phyloP scores from a whole-genome alignment of 495 filamentous ascomycete species.

The Neurospora sp. region DNA sequence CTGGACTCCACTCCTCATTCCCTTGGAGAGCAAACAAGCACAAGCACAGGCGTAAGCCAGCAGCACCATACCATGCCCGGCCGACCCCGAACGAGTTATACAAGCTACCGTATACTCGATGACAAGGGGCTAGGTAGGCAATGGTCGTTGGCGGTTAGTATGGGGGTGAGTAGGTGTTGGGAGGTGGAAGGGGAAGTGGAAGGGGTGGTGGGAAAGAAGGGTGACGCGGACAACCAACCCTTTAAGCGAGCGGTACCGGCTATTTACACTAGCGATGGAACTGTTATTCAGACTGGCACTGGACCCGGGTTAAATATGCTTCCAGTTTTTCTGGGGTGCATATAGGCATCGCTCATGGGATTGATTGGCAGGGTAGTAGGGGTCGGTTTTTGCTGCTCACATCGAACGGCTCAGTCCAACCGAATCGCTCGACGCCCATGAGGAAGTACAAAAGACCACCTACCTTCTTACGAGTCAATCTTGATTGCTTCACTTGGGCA shows the following conservation, averaged over 20 bases:
- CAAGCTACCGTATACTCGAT: not conserved
- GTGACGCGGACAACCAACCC: not conserved
- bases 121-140: not conserved
- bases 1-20: not conserved
- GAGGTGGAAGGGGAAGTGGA: not conserved
- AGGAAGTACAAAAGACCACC: not conserved
- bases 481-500: not conserved
- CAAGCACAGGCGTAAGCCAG: not conserved
- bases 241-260: not conserved
- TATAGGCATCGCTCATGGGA: not conserved
- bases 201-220: not conserved
- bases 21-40: not conserved
- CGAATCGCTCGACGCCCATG: not conserved
- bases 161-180: not conserved
- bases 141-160: not conserved
- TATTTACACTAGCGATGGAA: not conserved
- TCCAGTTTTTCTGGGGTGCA: not conserved
- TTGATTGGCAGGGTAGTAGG: not conserved
- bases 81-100: not conserved
- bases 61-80: not conserved
- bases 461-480: no score
- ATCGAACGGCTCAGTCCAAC: not conserved
- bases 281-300: not conserved
- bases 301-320: not conserved
- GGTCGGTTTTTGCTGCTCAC: not conserved